phyloP scores from a whole-genome alignment of 768 basidiomycete species.

The Exidia glandulosa region DNA sequence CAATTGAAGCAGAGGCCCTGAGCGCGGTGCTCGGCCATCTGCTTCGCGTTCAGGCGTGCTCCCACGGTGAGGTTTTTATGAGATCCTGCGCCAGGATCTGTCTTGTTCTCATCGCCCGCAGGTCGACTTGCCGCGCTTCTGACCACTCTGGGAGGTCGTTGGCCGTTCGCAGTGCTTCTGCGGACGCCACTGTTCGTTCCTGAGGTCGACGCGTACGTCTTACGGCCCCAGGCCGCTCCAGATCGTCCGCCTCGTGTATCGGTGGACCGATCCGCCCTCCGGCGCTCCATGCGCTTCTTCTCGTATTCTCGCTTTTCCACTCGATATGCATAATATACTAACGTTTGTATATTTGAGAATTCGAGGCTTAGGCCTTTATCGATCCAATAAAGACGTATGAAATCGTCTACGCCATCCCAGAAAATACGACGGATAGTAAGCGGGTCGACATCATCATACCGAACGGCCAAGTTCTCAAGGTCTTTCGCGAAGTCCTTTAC shows the following conservation, averaged over 20 bases:
- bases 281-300: neutral
- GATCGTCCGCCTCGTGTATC: neutral
- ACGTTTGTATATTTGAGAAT: constrained; percentile 12
- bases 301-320: neutral
- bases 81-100: neutral
- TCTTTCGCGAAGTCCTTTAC: constrained; percentile 25
- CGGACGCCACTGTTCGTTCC: neutral
- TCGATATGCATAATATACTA: constrained; percentile 8
- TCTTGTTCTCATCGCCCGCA: no score
- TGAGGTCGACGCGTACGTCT: neutral
- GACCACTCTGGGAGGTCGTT: neutral
- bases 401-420: constrained; percentile 20
- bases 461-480: constrained; percentile 22
- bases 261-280: constrained; percentile 18
- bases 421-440: constrained; percentile 20
- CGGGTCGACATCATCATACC: constrained; percentile 20
- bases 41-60: neutral
- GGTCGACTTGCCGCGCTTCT: neutral
- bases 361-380: constrained; percentile 18
- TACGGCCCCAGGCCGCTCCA: neutral
- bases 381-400: constrained; percentile 22
- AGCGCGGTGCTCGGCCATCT: neutral
- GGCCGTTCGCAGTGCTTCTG: neutral
- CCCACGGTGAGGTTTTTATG: neutral
- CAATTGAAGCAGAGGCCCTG: neutral